Evolutionary conservation across 139 green algal genomes (phyloP).

Genomic region (Picochlorum sp.): DNA sequence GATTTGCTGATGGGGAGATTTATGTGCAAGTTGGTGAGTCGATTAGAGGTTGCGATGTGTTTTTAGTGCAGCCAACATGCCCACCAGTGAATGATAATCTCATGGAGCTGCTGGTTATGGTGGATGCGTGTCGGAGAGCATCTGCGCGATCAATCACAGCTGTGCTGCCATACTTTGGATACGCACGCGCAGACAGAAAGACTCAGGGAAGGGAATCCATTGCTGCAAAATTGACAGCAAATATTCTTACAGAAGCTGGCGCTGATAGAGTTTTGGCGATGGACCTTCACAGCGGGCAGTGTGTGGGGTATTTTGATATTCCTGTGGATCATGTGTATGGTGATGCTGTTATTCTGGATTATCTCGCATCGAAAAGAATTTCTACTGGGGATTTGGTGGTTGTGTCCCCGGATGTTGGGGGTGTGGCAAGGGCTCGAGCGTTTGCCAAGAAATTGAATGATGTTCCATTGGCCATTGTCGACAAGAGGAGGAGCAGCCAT

Average conservation of each 20-base stretch:
- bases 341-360: slow-evolving; percentile 91
- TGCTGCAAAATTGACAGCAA: slow-evolving; percentile 95
- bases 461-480: slow-evolving; percentile 95
- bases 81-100: slow-evolving; percentile 95
- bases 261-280: slow-evolving; percentile 87
- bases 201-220: slow-evolving; percentile 90
- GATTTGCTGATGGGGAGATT: slow-evolving; percentile 98
- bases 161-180: slow-evolving; percentile 85
- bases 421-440: slow-evolving; percentile 86
- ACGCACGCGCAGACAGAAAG: slow-evolving; percentile 94
- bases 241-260: slow-evolving; percentile 96
- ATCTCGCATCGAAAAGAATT: slow-evolving; percentile 95
- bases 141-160: slow-evolving; percentile 92
- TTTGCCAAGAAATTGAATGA: slow-evolving; percentile 99
- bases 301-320: slow-evolving; percentile 98
- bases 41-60: slow-evolving; percentile 98
- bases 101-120: slow-evolving; percentile 98
- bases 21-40: slow-evolving; percentile 94
- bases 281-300: slow-evolving; percentile 94
- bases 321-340: slow-evolving; percentile 95
- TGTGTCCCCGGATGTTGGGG: slow-evolving; percentile 97
- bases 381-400: slow-evolving; percentile 87
- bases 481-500: slow-evolving; percentile 92
- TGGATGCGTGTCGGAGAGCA: slow-evolving; percentile 88
- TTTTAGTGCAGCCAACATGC: slow-evolving; percentile 94